A percentile compares a stretch with the other conserved stretches of the same genome.
phyloP scores from a whole-genome alignment of 2,329 filamentous ascomycete genomes.

The Stemphylium beticola region DNA sequence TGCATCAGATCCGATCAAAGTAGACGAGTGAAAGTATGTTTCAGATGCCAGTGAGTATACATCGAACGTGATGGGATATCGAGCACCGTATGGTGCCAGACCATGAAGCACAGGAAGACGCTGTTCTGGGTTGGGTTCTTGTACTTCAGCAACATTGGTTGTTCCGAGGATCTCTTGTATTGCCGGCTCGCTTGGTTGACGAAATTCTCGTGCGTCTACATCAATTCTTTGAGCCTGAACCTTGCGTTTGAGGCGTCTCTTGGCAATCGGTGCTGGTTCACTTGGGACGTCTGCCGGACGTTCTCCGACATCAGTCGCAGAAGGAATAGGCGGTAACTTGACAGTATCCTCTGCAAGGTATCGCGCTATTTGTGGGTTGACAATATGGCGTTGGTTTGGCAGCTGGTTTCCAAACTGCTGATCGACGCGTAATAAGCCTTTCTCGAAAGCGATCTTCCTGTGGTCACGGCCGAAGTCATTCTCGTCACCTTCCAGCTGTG shows the following conservation, averaged over 20 bases:
- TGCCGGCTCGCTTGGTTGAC: conserved; percentile 51
- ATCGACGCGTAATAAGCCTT: conserved; percentile 37
- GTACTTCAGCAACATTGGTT: background rate
- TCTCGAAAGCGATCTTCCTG: conserved; percentile 48
- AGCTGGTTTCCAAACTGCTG: conserved; percentile 28
- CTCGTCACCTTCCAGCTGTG: conserved; percentile 54
- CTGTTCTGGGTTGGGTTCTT: conserved; percentile 8
- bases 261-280: conserved; percentile 11
- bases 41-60: conserved; percentile 56
- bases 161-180: conserved; percentile 23
- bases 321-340: conserved; percentile 27
- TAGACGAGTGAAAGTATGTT: conserved; percentile 62
- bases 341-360: conserved; percentile 43
- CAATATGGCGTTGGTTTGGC: conserved; percentile 13
- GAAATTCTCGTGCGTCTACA: conserved; percentile 53
- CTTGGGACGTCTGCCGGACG: background rate
- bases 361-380: conserved; percentile 40
- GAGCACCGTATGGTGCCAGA: conserved; percentile 56
- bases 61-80: conserved; percentile 62
- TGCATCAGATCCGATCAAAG: conserved; percentile 65
- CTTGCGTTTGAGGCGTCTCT: conserved; percentile 44
- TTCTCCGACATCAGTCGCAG: conserved; percentile 26
- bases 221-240: conserved; percentile 55
- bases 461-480: conserved; percentile 43
- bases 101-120: conserved; percentile 43